Evolutionary conservation across 2,329 filamentous ascomycete species (phyloP), one percentile per base, ranked within the genome.

Genomic region (Monilinia laxa): DNA sequence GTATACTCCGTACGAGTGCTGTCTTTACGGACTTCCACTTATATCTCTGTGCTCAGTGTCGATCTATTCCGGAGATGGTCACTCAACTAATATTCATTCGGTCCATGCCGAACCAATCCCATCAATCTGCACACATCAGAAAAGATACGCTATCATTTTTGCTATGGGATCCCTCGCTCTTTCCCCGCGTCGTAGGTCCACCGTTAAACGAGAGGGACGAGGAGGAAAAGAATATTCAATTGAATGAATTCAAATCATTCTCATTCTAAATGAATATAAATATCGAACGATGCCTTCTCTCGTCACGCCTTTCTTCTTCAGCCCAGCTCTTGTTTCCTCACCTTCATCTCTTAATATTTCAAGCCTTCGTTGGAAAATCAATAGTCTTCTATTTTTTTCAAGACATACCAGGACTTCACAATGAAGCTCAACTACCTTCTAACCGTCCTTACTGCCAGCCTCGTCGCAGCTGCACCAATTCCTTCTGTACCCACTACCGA

Each of bases 391-490:
- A 51, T 11, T 18, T 18, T n/a, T 14, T 25, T 25, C n/a, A n/a
- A 51, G 28, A 51, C 28, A 28, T 14, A 9, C 12, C 45, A 23
- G 23, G 0, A 38, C 9, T n/a, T 47, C 40, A 58, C 12, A 20
- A 67, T 64, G 60, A 62, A 67, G 64, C 56, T 65, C 47, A 40
- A 18, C 28, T 38, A 35, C 23, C 38, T 62, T 35, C 23, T 64
- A 4, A 53, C 49, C 16, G 16, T 70, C 23, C 65, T 68, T 40
- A 53, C 72, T 54, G 31, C 70, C 20, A 54, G 66, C n/a, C 66
- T 73, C 38, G 47, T 62, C 1, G 47, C 69, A 40, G 64, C 70
- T 31, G 69, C 65, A 14, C 68, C 72, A 18, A 38, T 57, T 14
- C 45, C 60, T 4, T 12, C 52, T 3, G 51, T 53, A n/a, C 16